Evolutionary conservation across 2,329 filamentous ascomycete genomes (phyloP), one percentile per base, ranked within the genome.

Genomic region (Trichoderma sp.): DNA sequence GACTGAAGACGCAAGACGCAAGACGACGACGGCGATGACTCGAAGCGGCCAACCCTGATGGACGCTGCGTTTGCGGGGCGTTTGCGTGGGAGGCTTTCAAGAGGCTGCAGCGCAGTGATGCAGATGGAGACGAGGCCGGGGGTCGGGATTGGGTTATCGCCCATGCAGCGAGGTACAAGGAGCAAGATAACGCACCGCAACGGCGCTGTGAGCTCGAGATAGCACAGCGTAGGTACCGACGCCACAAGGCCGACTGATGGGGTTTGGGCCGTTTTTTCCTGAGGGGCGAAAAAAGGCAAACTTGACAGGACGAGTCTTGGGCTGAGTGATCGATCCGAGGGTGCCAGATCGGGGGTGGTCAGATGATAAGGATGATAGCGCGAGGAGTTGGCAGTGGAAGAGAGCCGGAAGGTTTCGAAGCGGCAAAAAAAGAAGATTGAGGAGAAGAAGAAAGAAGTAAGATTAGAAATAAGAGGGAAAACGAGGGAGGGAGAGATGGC

Each of bases 81-180:
- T 58, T 64, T 59, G 67, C 67, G 67, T 68, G 59, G 59, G 67
- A 64, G 67, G 67, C 67, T 68, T 61, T 64, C 59, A 52, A 68
- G 67, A 64, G 59, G 59, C 67, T 68, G 59, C 67, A 67, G 65
- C 58, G 52, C 63, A 67, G 58, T 67, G 59, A 68, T 53, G 67
- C 67, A 68, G 67, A 64, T 68, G 52, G 54, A 69, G 64, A 57
- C 45, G 67, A 34, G 58, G 35, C 39, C 39, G 56, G 56, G 54
- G 64, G 45, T 12, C 34, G 56, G 25, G 22, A 39, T 37, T 58
- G 57, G 37, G n/a, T 45, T 54, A 48, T 61, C 59, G 59, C 42
- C 22, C 61, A 45, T 42, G 61, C 34, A 64, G 45, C 19, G 59
- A 63, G 45, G 63, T 65, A 57, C 63, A 35, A 48, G 63, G 63